Evolutionary conservation across 2,329 filamentous ascomycete genomes (phyloP).

Genomic region (Colletotrichum orchidophilum): DNA sequence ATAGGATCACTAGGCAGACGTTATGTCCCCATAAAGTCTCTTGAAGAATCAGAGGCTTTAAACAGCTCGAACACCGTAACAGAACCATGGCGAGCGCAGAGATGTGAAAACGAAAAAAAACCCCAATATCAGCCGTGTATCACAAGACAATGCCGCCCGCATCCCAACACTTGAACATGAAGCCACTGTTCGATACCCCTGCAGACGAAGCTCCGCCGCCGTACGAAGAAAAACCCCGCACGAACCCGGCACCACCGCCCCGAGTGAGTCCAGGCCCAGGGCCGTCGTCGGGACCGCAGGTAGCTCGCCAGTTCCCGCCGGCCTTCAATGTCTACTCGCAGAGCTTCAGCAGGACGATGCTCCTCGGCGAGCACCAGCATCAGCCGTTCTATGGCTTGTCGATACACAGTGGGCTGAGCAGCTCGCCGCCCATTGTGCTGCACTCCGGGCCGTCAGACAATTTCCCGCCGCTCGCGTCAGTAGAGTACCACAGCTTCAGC

Average conservation of each 20-base stretch:
- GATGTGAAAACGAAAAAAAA: no score
- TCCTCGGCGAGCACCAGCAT: slow-evolving; percentile 32
- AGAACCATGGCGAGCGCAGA: background rate
- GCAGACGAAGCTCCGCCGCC: slow-evolving; percentile 27
- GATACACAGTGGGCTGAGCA: slow-evolving; percentile 25
- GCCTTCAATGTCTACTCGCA: slow-evolving; percentile 34
- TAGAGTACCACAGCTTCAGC: slow-evolving; percentile 30
- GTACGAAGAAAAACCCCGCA: slow-evolving; percentile 23
- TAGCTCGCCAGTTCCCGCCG: slow-evolving; percentile 33
- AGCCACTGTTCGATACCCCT: slow-evolving; percentile 8
- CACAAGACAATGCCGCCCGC: background rate
- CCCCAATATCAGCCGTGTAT: background rate
- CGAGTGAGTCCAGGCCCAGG: background rate
- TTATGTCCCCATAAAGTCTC: background rate
- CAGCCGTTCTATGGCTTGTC: slow-evolving; percentile 33
- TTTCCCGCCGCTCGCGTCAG: slow-evolving; percentile 29
- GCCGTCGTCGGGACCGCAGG: background rate
- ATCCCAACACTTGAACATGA: background rate
- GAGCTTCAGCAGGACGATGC: slow-evolving; percentile 32
- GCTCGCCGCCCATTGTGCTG: slow-evolving; percentile 32
- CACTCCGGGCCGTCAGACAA: slow-evolving; percentile 32
- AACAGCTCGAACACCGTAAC: background rate
- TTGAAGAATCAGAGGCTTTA: background rate
- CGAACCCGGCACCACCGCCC: background rate
- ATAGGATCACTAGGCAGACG: slow-evolving; percentile 9